Conservation (phyloP, 805 yeast species). For the Ogataea polymorpha region DNA sequence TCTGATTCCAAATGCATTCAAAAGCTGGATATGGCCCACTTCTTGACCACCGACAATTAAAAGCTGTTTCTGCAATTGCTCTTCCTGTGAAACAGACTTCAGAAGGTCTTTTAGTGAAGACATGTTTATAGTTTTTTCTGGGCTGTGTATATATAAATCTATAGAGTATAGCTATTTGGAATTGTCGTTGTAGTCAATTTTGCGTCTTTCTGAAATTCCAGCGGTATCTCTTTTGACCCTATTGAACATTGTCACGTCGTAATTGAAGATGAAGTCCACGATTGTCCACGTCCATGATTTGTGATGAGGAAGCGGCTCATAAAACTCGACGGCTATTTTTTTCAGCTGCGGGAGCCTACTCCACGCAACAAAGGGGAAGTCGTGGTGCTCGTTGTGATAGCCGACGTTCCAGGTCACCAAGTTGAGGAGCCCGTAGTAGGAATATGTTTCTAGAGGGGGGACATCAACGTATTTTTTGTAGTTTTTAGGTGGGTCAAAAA, state of each 20-base stretch:
- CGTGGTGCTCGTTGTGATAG: constrained; percentile 92
- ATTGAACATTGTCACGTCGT: constrained; percentile 69
- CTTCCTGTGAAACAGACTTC: constrained; percentile 6
- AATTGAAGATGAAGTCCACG: constrained; percentile 65
- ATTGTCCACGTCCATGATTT: constrained; percentile 77
- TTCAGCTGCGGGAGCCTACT: constrained; percentile 64
- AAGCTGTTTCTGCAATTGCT: background rate
- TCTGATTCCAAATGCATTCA: constrained; percentile 1
- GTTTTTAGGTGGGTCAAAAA: constrained; percentile 52
- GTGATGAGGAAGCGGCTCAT: constrained; percentile 74
- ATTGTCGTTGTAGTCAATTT: constrained; percentile 34
- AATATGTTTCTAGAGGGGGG: constrained; percentile 79
- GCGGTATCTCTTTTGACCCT: constrained; percentile 65
- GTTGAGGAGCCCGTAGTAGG: constrained; percentile 82
- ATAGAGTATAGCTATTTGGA: constrained; percentile 17
- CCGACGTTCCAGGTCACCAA: constrained; percentile 89
- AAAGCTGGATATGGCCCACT: constrained; percentile 2
- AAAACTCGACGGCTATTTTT: constrained; percentile 72
- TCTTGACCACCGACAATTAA: constrained; percentile 15
- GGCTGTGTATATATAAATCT: background rate
- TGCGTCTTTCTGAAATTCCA: constrained; percentile 33
- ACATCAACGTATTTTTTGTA: constrained; percentile 30
- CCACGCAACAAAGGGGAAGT: constrained; percentile 94
- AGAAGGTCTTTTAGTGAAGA: constrained; percentile 12
- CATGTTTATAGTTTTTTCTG: constrained; percentile 8